Conservation (phyloP, 2,329 filamentous ascomycete species). For the Trichoderma koningii region DNA sequence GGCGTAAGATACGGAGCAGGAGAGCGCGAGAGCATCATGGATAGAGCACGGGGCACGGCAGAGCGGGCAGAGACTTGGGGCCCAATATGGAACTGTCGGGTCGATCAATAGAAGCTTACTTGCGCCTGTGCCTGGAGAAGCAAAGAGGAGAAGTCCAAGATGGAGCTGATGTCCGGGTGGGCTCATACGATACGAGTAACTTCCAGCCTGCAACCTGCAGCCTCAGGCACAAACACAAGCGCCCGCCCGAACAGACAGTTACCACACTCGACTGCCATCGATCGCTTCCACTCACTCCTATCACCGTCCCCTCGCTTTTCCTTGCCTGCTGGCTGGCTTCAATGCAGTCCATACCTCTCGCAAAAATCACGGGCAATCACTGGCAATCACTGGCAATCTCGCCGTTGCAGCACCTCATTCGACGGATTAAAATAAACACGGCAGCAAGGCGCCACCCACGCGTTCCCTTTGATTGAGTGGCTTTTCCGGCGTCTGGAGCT, state of each 20-base stretch:
- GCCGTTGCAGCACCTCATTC: not conserved
- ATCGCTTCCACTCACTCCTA: too few species aligned
- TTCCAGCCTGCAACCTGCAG: too few species aligned
- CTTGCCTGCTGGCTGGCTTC: not conserved
- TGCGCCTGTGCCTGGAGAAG: not conserved
- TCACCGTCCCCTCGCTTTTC: not conserved
- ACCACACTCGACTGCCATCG: too few species aligned
- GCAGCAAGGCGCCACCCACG: slow-evolving; percentile 23
- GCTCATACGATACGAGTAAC: too few species aligned
- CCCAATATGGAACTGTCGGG: slow-evolving; percentile 2
- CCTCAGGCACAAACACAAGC: too few species aligned
- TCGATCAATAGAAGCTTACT: slow-evolving; percentile 11
- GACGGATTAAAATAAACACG: slow-evolving; percentile 26
- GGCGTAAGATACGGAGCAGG: not conserved
- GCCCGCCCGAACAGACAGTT: too few species aligned
- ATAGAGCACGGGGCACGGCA: not conserved
- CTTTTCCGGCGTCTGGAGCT: slow-evolving; percentile 13
- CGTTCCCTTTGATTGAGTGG: slow-evolving; percentile 23
- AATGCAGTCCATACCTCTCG: not conserved
- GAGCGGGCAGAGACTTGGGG: not conserved
- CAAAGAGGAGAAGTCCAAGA: too few species aligned
- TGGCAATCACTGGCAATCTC: not conserved
- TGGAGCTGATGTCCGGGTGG: too few species aligned
- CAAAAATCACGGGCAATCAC: not conserved
- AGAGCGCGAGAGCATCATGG: too few species aligned